phyloP scores from a whole-genome alignment of 1,139 yeast species.

The Pichia sp. region DNA sequence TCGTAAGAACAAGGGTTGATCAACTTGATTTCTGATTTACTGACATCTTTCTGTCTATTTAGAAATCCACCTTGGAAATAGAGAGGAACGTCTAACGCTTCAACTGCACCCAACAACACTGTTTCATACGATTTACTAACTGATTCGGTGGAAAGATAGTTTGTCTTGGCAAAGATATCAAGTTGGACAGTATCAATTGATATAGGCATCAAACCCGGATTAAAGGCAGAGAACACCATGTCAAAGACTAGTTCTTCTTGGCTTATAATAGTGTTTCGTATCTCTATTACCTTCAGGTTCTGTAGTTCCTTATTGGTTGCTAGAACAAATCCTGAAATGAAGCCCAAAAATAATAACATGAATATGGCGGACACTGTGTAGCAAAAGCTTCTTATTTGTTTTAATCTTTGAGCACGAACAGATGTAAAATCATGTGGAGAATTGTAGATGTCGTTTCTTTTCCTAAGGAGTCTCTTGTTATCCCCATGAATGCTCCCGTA shows the following conservation, averaged over 20 bases:
- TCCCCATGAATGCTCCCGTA: slow-evolving; percentile 19
- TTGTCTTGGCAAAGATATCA: slow-evolving; percentile 83
- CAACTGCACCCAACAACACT: slow-evolving; percentile 68
- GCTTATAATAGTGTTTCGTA: slow-evolving; percentile 72
- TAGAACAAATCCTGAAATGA: slow-evolving; percentile 73
- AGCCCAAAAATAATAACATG: slow-evolving; percentile 62
- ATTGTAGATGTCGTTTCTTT: slow-evolving; percentile 39
- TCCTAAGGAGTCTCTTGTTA: slow-evolving; percentile 29
- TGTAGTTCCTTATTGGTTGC: slow-evolving; percentile 86
- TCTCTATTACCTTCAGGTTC: slow-evolving; percentile 52
- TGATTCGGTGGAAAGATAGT: slow-evolving; percentile 36
- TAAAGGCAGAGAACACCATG: slow-evolving; percentile 70
- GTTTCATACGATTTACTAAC: slow-evolving; percentile 44
- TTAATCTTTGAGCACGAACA: slow-evolving; percentile 32
- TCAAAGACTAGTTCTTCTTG: slow-evolving; percentile 83
- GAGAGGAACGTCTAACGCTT: slow-evolving; percentile 65
- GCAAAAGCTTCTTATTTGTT: slow-evolving; percentile 47
- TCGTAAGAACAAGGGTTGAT: slow-evolving; percentile 59
- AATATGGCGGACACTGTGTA: slow-evolving; percentile 54
- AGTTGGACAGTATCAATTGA: slow-evolving; percentile 63
- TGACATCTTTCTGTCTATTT: slow-evolving; percentile 48
- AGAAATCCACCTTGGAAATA: slow-evolving; percentile 76
- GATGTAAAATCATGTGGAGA: slow-evolving; percentile 54
- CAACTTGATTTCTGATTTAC: slow-evolving; percentile 68
- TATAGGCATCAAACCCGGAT: slow-evolving; percentile 81